These are phyloP conservation scores for Xylaria intraflava DNA, from an alignment of 495 filamentous ascomycete genomes.

Conservation along the genomic window DNA sequence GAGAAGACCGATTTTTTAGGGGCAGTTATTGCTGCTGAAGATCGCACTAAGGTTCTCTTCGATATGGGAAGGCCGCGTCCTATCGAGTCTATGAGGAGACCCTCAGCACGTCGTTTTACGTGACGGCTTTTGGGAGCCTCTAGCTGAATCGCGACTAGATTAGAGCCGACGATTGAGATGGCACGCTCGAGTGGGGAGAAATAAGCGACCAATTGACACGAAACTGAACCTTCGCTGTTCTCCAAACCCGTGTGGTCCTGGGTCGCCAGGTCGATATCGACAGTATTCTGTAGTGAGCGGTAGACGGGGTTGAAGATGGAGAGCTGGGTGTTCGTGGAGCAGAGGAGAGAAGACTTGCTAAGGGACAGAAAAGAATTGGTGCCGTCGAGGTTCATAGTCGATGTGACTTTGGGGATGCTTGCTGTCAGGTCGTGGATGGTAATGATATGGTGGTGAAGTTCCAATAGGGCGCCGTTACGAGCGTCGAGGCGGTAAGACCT, in stretches of 20 bases:
- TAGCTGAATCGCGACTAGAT: conserved; percentile 56
- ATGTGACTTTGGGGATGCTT: conserved; percentile 40
- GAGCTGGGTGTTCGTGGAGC: conserved; percentile 36
- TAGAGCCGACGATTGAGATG: conserved; percentile 50
- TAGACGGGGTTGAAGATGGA: conserved; percentile 60
- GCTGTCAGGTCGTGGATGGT: conserved; percentile 46
- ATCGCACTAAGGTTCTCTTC: conserved; percentile 15
- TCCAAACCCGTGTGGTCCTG: conserved; percentile 11
- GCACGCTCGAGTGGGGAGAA: conserved; percentile 58
- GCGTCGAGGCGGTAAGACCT: conserved; percentile 48
- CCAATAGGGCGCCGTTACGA: conserved; percentile 48
- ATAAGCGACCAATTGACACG: conserved; percentile 49
- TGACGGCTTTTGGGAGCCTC: conserved; percentile 52
- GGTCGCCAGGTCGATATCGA: conserved; percentile 32
- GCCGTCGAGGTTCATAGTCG: conserved; percentile 28
- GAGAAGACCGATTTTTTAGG: conserved; percentile 28
- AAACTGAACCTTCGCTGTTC: conserved; percentile 15
- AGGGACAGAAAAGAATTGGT: conserved; percentile 47
- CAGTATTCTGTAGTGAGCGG: conserved; percentile 53
- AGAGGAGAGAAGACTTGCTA: conserved; percentile 45
- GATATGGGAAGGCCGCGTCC: conserved; percentile 44
- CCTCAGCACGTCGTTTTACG: conserved; percentile 56
- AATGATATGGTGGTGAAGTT: conserved; percentile 39
- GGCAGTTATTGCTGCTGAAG: conserved; percentile 1
- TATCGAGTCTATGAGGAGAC: conserved; percentile 64